Percentiles rank a stretch among this genome's conserved stretches.
Conservation (phyloP, 2,329 filamentous ascomycete species). For the Fonsecaea nubica region DNA sequence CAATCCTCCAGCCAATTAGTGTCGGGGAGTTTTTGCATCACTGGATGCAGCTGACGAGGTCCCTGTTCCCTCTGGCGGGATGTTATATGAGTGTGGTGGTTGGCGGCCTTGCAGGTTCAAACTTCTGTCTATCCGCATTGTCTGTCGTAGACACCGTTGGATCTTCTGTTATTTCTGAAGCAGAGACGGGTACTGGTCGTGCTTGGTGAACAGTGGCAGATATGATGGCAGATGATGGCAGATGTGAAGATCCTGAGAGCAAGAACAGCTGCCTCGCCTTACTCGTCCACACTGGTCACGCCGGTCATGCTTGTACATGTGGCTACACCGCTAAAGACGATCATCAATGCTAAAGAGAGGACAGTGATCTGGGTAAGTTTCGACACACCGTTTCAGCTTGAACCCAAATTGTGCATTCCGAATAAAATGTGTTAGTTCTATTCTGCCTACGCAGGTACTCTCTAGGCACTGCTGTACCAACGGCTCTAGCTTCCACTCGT, state of each 20-base stretch:
- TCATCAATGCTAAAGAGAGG: neutral
- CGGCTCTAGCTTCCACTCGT: neutral
- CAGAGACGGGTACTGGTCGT: neutral
- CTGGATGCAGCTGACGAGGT: neutral
- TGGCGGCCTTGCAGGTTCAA: neutral
- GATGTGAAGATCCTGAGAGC: neutral
- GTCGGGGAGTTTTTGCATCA: neutral
- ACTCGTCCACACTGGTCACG: too few relatives aligned
- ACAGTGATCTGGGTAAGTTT: neutral
- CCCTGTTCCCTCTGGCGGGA: neutral
- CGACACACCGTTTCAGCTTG: neutral
- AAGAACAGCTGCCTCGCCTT: neutral
- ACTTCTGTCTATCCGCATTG: neutral
- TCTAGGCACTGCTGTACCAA: neutral
- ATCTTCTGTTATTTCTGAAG: neutral
- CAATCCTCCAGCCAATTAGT: neutral
- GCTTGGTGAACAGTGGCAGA: neutral
- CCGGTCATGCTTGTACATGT: neutral
- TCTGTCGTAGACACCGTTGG: neutral
- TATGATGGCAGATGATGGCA: neutral
- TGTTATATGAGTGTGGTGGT: neutral
- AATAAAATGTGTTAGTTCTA: neutral
- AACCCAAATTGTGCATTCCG: neutral
- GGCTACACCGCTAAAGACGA: neutral
- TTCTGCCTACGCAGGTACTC: too few relatives aligned